Conservation (phyloP, 2,329 filamentous ascomycete genomes). For the Penicillium sp. region DNA sequence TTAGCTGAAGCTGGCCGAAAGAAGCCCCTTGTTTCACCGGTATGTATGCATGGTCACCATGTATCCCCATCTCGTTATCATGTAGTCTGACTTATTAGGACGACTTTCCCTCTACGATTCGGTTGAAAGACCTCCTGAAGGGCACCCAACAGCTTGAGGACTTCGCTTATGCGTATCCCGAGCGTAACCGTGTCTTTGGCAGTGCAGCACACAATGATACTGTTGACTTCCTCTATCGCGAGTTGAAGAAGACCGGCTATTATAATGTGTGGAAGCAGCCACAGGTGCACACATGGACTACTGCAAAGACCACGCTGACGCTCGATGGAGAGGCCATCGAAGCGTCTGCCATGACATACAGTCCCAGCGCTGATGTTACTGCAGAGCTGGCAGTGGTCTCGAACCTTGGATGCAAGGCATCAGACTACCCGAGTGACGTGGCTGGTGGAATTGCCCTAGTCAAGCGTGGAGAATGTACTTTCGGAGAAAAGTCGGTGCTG, state of each 20-base stretch:
- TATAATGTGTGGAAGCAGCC: conserved; percentile 52
- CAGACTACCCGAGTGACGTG: conserved; percentile 62
- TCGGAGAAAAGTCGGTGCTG: conserved; percentile 67
- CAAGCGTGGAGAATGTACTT: conserved; percentile 67
- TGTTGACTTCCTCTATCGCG: conserved; percentile 61
- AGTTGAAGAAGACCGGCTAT: conserved; percentile 47
- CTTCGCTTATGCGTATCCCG: conserved; percentile 31
- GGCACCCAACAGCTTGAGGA: conserved; percentile 58
- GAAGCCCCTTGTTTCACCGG: conserved; percentile 18
- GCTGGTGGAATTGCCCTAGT: conserved; percentile 69
- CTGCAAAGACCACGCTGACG: conserved; percentile 59
- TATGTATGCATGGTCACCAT: conserved; percentile 4
- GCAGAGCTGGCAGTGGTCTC: conserved; percentile 56
- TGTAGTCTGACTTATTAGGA: conserved; percentile 15
- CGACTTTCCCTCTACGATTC: conserved; percentile 45
- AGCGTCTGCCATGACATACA: conserved; percentile 62
- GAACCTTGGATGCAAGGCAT: conserved; percentile 62
- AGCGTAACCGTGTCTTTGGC: conserved; percentile 33
- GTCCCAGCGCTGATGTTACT: conserved; percentile 48
- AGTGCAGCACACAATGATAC: conserved; percentile 62
- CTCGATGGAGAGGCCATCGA: conserved; percentile 55
- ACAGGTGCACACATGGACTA: conserved; percentile 61
- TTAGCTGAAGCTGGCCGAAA: conserved; percentile 3
- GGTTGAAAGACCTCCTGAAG: conserved; percentile 54
- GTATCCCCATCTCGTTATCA: neutral